Conservation (phyloP, 1,284 basidiomycete genomes). For the Trametes polyzona region DNA sequence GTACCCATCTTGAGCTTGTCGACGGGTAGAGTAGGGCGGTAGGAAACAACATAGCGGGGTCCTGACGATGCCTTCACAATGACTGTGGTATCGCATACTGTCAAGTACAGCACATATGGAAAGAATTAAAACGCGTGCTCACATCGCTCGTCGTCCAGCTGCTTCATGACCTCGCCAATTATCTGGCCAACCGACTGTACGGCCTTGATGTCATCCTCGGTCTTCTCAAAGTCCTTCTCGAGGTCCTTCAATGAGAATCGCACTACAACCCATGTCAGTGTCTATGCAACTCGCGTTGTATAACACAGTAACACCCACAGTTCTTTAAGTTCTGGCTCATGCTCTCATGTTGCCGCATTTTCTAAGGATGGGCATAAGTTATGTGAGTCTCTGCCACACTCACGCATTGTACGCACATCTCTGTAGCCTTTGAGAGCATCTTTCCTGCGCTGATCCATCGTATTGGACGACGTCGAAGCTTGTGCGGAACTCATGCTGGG, state of each 20-base stretch:
- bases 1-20: constrained; percentile 93
- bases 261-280: constrained; percentile 46
- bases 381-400: too few species aligned
- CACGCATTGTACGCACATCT: constrained; percentile 18
- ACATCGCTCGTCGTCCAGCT: constrained; percentile 98
- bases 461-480: constrained; percentile 31
- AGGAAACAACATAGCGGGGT: constrained; percentile 99
- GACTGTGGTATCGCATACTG: constrained; percentile 53
- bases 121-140: constrained; percentile 37
- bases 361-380: constrained; percentile 50
- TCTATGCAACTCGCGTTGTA: too few species aligned
- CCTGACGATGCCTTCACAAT: constrained; percentile 99
- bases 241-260: constrained; percentile 87
- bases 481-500: constrained; percentile 31
- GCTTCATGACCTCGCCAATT: constrained; percentile 98
- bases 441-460: constrained; percentile 34
- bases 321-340: constrained; percentile 87
- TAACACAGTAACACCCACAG: constrained; percentile 51
- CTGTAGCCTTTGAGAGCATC: constrained; percentile 34
- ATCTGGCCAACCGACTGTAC: constrained; percentile 99
- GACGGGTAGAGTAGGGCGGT: constrained; percentile 90
- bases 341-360: constrained; percentile 87
- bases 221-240: constrained; percentile 91
- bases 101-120: not conserved
- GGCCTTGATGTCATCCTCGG: constrained; percentile 99